Base-by-base conservation (phyloP, 2,329 filamentous ascomycete genomes). In the Zymoseptoria pseudotritici region DNA sequence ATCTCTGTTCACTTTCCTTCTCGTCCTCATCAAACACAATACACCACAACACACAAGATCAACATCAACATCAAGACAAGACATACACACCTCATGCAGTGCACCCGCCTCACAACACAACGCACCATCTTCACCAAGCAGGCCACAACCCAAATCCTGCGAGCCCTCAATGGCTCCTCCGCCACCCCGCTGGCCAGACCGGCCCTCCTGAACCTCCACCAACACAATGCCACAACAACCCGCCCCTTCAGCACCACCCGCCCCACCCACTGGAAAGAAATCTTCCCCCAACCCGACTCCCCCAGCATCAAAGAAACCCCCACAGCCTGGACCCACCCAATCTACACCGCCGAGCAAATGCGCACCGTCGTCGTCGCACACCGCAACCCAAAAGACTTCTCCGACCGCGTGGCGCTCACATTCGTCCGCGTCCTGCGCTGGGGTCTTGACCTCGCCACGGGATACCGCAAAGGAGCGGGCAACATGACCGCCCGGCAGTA, bases 401-500 rank as follows among this genome's bases (percentile, higher is more conserved):
- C 91, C 4, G 94, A 99, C 73, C 86, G 84, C 77, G 76, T 88
- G 3, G 94, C 94, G 2, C 86, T 94, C 71, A 82, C 83, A 60
- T 84, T 90, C 64, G 87, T 97, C 54, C 85, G 89, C 6, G 65
- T 91, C 21, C 82, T 91, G 49, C 83, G 93, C 55, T 93, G 84
- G 81, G 85, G 85, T 9, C 90, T 95, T 76, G 93, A 97, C 72
- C 76, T 87, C 42, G 89, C 82, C 17, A 96, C 92, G 0, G 91
- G 91, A 11, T 88, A 91, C 66, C 86, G 84, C 19, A 74, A 75
- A 58, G 52, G 72, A 71, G 61, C 83, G 84, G 7, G 86, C 83
- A 0, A 83, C 59, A 90, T 90, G 80, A 94, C 85, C 0, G 92
- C 96, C 73, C 80, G 86, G 4, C 94, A 97, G 77, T 99, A 94